Percentiles rank a stretch among this genome's conserved stretches.
These are phyloP conservation scores for Aureobasidium zeae DNA, from an alignment of 2,329 filamentous ascomycete genomes.

Conservation along the genomic window DNA sequence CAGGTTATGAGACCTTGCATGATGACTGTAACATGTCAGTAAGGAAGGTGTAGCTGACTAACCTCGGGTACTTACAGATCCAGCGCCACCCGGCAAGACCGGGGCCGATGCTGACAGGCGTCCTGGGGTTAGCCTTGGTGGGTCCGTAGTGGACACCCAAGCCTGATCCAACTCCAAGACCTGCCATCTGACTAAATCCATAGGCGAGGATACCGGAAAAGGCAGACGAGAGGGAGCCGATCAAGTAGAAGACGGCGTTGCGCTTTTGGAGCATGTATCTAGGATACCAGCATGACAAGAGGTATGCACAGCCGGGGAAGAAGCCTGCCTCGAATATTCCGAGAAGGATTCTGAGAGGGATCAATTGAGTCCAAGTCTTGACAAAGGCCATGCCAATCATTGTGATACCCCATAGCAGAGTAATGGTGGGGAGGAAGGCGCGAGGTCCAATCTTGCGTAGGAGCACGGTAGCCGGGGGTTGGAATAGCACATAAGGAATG, in stretches of 20 bases:
- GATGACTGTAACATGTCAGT: too few relatives aligned
- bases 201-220: conserved; percentile 38
- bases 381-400: conserved; percentile 58
- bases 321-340: conserved; percentile 60
- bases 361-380: conserved; percentile 42
- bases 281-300: conserved; percentile 30
- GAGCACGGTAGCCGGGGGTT: conserved; percentile 61
- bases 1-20: conserved; percentile 35
- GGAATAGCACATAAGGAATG: conserved; percentile 61
- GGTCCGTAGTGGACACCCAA: conserved; percentile 29
- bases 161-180: conserved; percentile 32
- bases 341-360: conserved; percentile 49
- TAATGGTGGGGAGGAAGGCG: conserved; percentile 28
- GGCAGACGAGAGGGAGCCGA: conserved; percentile 40
- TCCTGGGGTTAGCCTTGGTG: conserved; percentile 23
- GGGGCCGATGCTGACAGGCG: conserved; percentile 22
- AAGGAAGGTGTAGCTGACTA: too few relatives aligned
- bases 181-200: conserved; percentile 35
- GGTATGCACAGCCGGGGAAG: conserved; percentile 55
- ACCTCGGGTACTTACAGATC: too few relatives aligned
- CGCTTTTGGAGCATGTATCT: conserved; percentile 32
- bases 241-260: conserved; percentile 41
- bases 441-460: conserved; percentile 53
- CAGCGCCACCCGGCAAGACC: conserved; percentile 39
- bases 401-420: conserved; percentile 49